Percentiles rank a stretch among this genome's conserved stretches.
Conservation (phyloP, 2,329 filamentous ascomycete genomes). For the Fusarium subglutinans region DNA sequence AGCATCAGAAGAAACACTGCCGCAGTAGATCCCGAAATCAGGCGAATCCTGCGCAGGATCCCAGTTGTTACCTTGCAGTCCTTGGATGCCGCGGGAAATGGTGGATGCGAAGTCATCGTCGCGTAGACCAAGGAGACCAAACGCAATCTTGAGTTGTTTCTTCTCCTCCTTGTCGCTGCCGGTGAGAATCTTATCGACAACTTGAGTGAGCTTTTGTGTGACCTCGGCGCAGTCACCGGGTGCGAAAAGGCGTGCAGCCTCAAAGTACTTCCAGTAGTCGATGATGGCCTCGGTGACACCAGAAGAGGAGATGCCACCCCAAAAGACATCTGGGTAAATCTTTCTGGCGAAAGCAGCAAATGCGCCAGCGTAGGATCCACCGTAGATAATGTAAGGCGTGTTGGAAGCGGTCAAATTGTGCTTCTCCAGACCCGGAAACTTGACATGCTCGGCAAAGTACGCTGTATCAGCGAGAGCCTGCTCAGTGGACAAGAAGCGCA, state of each 20-base stretch:
- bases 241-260: slow-evolving; percentile 59
- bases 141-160: slow-evolving; percentile 56
- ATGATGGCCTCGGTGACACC: slow-evolving; percentile 81
- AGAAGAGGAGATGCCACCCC: slow-evolving; percentile 81
- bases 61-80: slow-evolving; percentile 63
- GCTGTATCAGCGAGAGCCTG: slow-evolving; percentile 83
- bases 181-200: slow-evolving; percentile 62
- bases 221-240: slow-evolving; percentile 70
- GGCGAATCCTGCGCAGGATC: slow-evolving; percentile 56
- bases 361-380: slow-evolving; percentile 84
- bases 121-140: slow-evolving; percentile 57
- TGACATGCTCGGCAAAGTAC: slow-evolving; percentile 79
- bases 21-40: slow-evolving; percentile 59
- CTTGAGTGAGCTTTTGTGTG: slow-evolving; percentile 65
- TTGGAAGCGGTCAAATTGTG: slow-evolving; percentile 70
- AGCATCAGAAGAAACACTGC: slow-evolving; percentile 53
- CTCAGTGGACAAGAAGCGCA: slow-evolving; percentile 85
- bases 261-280: slow-evolving; percentile 75
- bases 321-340: slow-evolving; percentile 81
- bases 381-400: slow-evolving; percentile 81
- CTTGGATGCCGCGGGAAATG: slow-evolving; percentile 53
- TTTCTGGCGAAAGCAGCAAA: slow-evolving; percentile 81
- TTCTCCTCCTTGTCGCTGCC: slow-evolving; percentile 54
- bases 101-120: slow-evolving; percentile 60
- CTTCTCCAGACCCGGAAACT: slow-evolving; percentile 75